Evolutionary conservation across 2,329 filamentous ascomycete species (phyloP), one percentile per base, ranked within the genome.

Genomic region (Phaeosphaeria sp.): DNA sequence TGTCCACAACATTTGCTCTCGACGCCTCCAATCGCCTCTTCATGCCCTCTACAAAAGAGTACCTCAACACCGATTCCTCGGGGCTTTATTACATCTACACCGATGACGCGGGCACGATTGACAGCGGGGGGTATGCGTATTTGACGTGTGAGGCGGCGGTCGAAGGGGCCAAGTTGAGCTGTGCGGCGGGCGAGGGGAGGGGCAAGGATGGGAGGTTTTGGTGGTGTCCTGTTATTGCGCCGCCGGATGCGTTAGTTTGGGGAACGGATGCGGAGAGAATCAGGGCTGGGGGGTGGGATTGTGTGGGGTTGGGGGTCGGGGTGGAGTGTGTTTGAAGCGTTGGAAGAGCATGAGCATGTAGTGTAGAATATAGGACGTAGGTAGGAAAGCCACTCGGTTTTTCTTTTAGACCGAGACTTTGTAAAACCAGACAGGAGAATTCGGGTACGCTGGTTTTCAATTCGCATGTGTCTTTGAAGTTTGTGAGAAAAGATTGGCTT

Each of bases 251-350:
- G 48, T 15, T 50, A 6, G 33, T 50, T 39, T 50, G 22, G 36
- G 33, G 48, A 33, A 50, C 30, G 30, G 48, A 23, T 18, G 33
- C 23, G 48, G 30, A 20, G 20, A 41, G 33, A 25, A 20, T 39
- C 2, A 22, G n/a, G 20, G 42, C 42, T 21, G 42, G 18, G 20
- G 33, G 33, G 30, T 23, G 11, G 48, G 48, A 50, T 50, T 50
- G 48, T 50, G 48, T 50, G 48, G 48, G 15, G 33, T 39, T 50
- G 47, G 30, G 27, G 47, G 47, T 41, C 10, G 18, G 47, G 47
- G 27, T 36, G 47, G 47, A 39, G 15, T 50, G 47, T 50, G 47
- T 43, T 43, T 43, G 41, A 43, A n/a, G n/a, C n/a, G n/a, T n/a
- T n/a, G n/a, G n/a, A n/a, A n/a, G n/a, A n/a, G n/a, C n/a, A n/a